Evolutionary conservation across 2,329 filamentous ascomycete genomes (phyloP), one percentile per base, ranked within the genome.

Genomic region (Chaetomium olivaceum): DNA sequence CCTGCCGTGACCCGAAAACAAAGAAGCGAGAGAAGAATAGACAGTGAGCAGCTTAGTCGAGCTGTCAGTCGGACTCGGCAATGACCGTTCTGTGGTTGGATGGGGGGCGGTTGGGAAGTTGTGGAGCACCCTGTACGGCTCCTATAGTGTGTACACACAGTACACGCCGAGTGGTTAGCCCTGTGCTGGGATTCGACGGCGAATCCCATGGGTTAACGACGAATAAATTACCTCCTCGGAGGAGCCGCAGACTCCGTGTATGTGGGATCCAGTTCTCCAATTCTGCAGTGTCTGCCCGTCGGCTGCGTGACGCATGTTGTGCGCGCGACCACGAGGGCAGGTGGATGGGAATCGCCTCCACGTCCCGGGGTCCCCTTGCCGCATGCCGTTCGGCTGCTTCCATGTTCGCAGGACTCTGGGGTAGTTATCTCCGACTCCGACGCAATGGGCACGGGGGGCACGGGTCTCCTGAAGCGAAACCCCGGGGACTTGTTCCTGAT

Each of bases 251-350:
- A 54, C 54, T 64, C 61, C 65, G 61, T 51, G 58, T 7, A 39
- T 56, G 56, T 61, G 64, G 56, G 57, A 62, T 54, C 58, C 59
- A 55, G 54, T 56, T 36, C 27, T 54, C 58, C 59, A 55, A 58
- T 56, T 36, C 27, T 58, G 59, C 33, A 29, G 27, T 29, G 27
- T 29, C 27, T 58, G 59, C 33, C 48, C 48, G 25, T 48, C 52
- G 33, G 65, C 27, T 58, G 46, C 54, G 46, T 61, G 65, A 66
- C 52, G 50, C 50, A 56, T 55, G 60, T 25, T 56, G 64, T 54
- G 56, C 60, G 56, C 60, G 3, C 62, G 56, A 21, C 64, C 60
- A 59, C 39, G 59, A 36, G 25, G 59, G 56, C 23, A 31, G 60
- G 39, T 39, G 63, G 56, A 46, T 23, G 63, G 12, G 25, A 27